Base-by-base conservation (phyloP, 2,329 filamentous ascomycete genomes). In the Colletotrichum navitas region DNA sequence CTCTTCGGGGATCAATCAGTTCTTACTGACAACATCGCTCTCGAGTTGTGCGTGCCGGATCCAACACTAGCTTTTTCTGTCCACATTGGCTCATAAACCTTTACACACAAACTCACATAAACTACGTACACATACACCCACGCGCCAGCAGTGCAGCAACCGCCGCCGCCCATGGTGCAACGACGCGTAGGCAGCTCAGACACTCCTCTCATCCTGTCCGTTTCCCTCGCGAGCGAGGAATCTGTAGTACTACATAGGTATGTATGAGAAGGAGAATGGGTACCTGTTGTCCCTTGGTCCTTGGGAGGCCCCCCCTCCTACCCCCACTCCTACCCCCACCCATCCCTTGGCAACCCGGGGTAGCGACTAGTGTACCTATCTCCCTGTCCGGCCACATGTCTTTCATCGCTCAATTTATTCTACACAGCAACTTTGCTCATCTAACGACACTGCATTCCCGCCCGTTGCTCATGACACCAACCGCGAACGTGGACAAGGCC, bases 381-480 rank as follows among this genome's bases (percentile, higher is more conserved):
- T 63, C 68, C 68, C 52, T 68, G 68, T 59, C 51, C 16, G 54
- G 59, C 65, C 68, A 68, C 68, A 71, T 71, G 59, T 68, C 58
- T 55, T 36, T 51, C 45, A 52, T 59, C 41, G 39, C 52, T 59
- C 58, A 49, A 47, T 51, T 55, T 59, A 29, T 55, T 63, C 41
- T 39, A 39, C 59, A 36, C 60, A 68, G 52, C 45, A 71, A 71
- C 68, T 71, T 59, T 71, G 68, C 65, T n/a, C 65, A 71, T 64
- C 68, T 63, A 26, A 55, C 45, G 52, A 55, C 51, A 54, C 59
- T 60, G 51, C 52, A 60, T 47, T 60, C 54, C 59, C 68, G 54
- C 54, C 66, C 69, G 52, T 69, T 66, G 65, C 63, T 69, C 65
- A 64, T n/a, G 26, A 64, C 69, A 59, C 60, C 29, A 56, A 60